Base-by-base conservation (phyloP, 768 basidiomycete species). In the Kwoniella sp. region DNA sequence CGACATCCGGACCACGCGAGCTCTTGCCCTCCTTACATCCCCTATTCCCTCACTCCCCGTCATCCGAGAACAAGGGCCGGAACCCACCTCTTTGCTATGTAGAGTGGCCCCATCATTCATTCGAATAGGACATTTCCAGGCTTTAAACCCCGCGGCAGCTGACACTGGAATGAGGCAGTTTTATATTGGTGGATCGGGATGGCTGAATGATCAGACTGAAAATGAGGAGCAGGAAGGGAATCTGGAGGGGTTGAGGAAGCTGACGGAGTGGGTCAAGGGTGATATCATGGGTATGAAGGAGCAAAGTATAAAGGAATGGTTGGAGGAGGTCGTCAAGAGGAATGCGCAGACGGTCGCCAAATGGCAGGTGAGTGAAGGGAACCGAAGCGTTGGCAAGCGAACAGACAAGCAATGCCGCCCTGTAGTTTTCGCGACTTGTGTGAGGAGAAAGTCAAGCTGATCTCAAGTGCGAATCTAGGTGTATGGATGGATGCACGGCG, bases 311-410 rank as follows among this genome's bases (percentile, higher is more conserved):
- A 47, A 54, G 12, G 71, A 85, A 51, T 79, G 97, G 51, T 85
- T 95, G 1, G 81, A 88, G 69, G 93, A 96, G 71, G 87, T 87
- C 0, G 88, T 92, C 17, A 86, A 85, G 78, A 83, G 93, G 74
- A 98, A 96, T 76, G 94, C 91, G 50, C 83, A 83, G 76, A 98
- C 94, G 90, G 91, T 93, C 0, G 96, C 93, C 11, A 89, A 85
- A 2, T 98, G 96, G 96, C 95, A 98, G 81, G 92, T 78, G 52
- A 67, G 71, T 58, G 1, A 20, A n/a, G n/a, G n/a, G n/a, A n/a
- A n/a, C n/a, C 41, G 30, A 20, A 17, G 22, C 11, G 45, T 55
- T 56, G 50, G 50, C 34, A 12, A 37, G 2, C 41, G n/a, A 11
- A 34, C 37, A 4, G 52, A 5, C 41, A n/a, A 11, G 11, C n/a